Conservation (phyloP, 148 eudicot species). For the Silene uniflora region DNA sequence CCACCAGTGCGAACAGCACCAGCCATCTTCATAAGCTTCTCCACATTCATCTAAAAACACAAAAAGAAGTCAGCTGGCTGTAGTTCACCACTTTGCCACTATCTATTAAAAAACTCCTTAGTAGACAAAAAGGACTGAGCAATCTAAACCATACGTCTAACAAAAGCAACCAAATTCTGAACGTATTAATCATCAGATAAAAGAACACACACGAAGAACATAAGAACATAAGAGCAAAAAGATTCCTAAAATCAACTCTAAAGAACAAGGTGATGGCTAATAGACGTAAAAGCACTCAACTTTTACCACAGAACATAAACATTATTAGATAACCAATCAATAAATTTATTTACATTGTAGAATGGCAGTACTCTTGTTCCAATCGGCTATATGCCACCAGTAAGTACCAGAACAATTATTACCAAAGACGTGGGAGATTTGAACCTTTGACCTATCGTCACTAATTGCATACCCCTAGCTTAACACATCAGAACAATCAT, state of each 20-base stretch:
- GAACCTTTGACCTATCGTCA: background rate
- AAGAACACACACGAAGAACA: no score
- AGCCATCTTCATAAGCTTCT: conserved; percentile 74
- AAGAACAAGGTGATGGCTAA: background rate
- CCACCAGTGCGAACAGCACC: conserved; percentile 79
- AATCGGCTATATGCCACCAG: background rate
- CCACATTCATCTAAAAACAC: conserved; percentile 81
- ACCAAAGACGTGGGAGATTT: background rate
- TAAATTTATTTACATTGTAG: background rate
- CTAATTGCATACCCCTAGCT: no score
- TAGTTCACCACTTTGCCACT: background rate
- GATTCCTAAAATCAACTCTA: no score
- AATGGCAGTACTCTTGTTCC: background rate
- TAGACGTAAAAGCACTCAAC: background rate
- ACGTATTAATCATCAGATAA: no score
- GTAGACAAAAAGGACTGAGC: conserved; percentile 22
- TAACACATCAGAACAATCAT: background rate
- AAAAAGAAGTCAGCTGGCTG: background rate
- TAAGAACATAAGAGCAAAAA: no score
- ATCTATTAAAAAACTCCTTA: conserved; percentile 47
- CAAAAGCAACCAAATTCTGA: background rate
- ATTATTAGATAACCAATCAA: background rate
- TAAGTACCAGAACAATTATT: background rate
- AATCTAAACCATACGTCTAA: background rate
- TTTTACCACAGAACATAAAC: no score